Conservation (phyloP, 1,284 basidiomycete species). For the Coriolopsis trogii region DNA sequence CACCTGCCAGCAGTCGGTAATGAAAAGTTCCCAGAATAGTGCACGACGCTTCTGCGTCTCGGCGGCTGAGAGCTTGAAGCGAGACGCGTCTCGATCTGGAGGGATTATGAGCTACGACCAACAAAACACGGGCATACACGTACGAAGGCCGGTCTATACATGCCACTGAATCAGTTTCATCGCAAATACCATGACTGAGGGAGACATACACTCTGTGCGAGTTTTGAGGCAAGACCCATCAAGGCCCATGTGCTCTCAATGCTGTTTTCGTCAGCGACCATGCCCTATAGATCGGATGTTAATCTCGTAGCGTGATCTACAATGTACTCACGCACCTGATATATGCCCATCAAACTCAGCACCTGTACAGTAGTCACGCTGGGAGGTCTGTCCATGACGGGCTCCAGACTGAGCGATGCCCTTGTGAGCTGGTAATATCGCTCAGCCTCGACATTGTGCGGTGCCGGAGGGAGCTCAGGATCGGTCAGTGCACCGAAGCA, state of each 20-base stretch:
- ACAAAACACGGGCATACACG: constrained; percentile 7
- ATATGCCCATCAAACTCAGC: constrained; percentile 66
- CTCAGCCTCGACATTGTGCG: constrained; percentile 60
- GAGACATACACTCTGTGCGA: constrained; percentile 39
- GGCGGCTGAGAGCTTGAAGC: constrained; percentile 42
- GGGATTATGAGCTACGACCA: background rate
- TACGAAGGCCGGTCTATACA: constrained; percentile 37
- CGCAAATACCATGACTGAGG: no score
- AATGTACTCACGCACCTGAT: constrained; percentile 44
- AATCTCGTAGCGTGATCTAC: constrained; percentile 33
- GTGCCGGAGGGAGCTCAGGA: constrained; percentile 55
- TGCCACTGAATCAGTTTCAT: background rate
- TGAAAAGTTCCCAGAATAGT: constrained; percentile 52
- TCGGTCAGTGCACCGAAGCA: constrained; percentile 64
- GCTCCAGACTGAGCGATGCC: constrained; percentile 64
- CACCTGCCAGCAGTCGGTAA: constrained; percentile 39
- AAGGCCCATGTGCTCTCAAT: constrained; percentile 40
- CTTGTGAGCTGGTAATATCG: constrained; percentile 61
- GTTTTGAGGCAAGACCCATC: constrained; percentile 37
- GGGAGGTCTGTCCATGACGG: constrained; percentile 66
- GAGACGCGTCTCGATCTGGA: constrained; percentile 45
- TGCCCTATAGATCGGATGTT: constrained; percentile 37
- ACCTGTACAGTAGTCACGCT: constrained; percentile 71
- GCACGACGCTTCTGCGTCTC: constrained; percentile 46
- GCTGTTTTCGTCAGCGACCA: constrained; percentile 40